Evolutionary conservation across 495 filamentous ascomycete species (phyloP).

Genomic region (Cudoniella acicularis): DNA sequence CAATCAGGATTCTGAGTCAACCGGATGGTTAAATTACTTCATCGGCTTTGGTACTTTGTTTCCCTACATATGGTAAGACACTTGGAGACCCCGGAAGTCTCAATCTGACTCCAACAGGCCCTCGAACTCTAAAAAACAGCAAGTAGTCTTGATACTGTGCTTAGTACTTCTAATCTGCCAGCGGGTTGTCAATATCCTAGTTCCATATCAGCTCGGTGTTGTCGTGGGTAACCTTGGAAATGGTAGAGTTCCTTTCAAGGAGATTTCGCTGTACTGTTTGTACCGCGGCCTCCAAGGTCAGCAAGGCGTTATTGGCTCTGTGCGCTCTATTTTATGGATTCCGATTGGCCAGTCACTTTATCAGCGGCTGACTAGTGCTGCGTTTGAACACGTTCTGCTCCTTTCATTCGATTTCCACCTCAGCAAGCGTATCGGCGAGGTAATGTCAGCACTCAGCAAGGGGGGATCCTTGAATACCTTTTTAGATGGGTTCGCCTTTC

Average conservation of each 20-base stretch:
- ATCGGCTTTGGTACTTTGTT: slow-evolving; percentile 13
- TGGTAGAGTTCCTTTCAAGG: slow-evolving; percentile 7
- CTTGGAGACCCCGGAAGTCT: slow-evolving; percentile 3
- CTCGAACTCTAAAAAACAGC: slow-evolving; percentile 21
- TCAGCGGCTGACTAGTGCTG: slow-evolving; percentile 10
- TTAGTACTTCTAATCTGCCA: slow-evolving; percentile 20
- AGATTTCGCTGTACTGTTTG: slow-evolving; percentile 8
- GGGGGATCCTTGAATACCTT: slow-evolving; percentile 14
- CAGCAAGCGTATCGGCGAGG: slow-evolving; percentile 14
- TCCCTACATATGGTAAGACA: slow-evolving; percentile 13
- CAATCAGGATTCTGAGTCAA: slow-evolving; percentile 6
- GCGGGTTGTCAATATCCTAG: slow-evolving; percentile 10
- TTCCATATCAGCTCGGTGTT: slow-evolving; percentile 9
- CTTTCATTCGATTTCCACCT: slow-evolving; percentile 15
- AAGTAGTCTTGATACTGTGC: slow-evolving; percentile 22
- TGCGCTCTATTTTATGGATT: slow-evolving; percentile 12
- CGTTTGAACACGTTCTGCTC: slow-evolving; percentile 10
- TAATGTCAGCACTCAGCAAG: slow-evolving; percentile 11
- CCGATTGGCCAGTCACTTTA: slow-evolving; percentile 9
- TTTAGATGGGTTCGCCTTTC: slow-evolving; percentile 10
- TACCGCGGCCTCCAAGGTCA: slow-evolving; percentile 12
- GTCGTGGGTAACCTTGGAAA: slow-evolving; percentile 7
- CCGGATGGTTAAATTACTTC: slow-evolving; percentile 18
- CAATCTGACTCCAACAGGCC: no score
- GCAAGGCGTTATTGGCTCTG: slow-evolving; percentile 10